Evolutionary conservation across 2,329 filamentous ascomycete genomes (phyloP).

Genomic region (Fusarium citri): DNA sequence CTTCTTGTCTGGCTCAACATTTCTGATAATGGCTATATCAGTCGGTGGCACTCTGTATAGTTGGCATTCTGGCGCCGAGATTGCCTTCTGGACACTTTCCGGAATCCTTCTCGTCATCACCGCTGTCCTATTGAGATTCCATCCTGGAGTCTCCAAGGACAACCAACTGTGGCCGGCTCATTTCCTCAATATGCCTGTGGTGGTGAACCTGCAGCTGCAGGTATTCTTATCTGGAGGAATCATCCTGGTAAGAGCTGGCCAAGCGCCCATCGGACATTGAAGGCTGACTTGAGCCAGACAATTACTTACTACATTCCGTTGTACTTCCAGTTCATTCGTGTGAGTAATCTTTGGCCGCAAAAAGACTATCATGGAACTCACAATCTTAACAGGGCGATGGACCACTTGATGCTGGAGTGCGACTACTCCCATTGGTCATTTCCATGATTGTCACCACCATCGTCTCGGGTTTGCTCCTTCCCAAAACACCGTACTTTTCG

Average conservation of each 20-base stretch:
- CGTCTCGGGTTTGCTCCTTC: neutral
- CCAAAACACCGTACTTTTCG: neutral
- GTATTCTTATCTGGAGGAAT: neutral
- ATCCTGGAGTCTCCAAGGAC: neutral
- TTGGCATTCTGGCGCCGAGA: neutral
- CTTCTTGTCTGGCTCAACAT: conserved; percentile 1
- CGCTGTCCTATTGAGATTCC: neutral
- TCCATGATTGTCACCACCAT: neutral
- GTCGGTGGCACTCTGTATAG: neutral
- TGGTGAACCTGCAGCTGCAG: conserved; percentile 7
- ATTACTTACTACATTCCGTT: conserved; percentile 1
- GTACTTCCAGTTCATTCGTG: conserved; percentile 11
- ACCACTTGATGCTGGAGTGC: neutral
- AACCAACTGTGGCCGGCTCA: neutral
- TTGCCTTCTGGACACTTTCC: neutral
- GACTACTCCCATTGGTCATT: neutral
- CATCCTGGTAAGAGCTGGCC: neutral
- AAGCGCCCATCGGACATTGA: rapidly evolving
- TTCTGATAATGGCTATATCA: neutral
- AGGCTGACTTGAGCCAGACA: neutral
- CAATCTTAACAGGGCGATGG: neutral
- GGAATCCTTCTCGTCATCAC: neutral
- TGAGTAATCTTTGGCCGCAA: rapidly evolving
- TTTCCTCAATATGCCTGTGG: neutral
- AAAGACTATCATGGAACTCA: rapidly evolving